A percentile compares a stretch with the other conserved stretches of the same genome.
phyloP scores from a whole-genome alignment of 1,139 yeast species.

The Pneumocystis murina region DNA sequence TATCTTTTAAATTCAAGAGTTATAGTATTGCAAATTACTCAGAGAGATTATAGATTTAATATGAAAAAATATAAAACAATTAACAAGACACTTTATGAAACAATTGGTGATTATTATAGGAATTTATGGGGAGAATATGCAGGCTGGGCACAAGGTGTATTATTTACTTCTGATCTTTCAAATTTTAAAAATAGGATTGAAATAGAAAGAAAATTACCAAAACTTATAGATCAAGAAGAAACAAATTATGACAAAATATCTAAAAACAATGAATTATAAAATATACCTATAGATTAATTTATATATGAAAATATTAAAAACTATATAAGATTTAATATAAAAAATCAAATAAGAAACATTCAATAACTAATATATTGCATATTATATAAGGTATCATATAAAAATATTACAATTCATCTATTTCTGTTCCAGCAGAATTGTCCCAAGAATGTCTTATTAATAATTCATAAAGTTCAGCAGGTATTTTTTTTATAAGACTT shows the following conservation, averaged over 20 bases:
- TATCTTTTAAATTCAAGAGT: not conserved
- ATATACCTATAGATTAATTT: slow-evolving; percentile 60
- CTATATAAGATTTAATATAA: slow-evolving; percentile 62
- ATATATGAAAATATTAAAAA: slow-evolving; percentile 45
- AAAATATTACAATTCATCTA: slow-evolving; percentile 2
- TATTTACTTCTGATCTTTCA: slow-evolving; percentile 66
- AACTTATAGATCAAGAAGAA: slow-evolving; percentile 59
- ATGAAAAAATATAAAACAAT: slow-evolving; percentile 32
- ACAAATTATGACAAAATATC: slow-evolving; percentile 57
- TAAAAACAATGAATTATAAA: slow-evolving; percentile 39
- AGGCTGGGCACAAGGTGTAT: slow-evolving; percentile 94
- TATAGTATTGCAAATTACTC: slow-evolving; percentile 46
- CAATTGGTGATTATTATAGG: slow-evolving; percentile 47
- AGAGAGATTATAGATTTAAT: slow-evolving; percentile 52
- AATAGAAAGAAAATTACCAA: slow-evolving; percentile 31
- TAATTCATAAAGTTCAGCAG: slow-evolving; percentile 50
- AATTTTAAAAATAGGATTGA: slow-evolving; percentile 6
- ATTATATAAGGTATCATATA: slow-evolving; percentile 17
- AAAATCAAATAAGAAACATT: not conserved
- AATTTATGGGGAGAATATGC: slow-evolving; percentile 79
- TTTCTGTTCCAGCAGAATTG: slow-evolving; percentile 16
- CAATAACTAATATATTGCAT: slow-evolving; percentile 12
- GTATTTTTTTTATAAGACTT: slow-evolving; percentile 45
- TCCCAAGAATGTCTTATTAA: slow-evolving; percentile 63
- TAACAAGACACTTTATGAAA: slow-evolving; percentile 44